Evolutionary conservation across 1,139 yeast species (phyloP).

Genomic region (Magnusiomyces paraingens): DNA sequence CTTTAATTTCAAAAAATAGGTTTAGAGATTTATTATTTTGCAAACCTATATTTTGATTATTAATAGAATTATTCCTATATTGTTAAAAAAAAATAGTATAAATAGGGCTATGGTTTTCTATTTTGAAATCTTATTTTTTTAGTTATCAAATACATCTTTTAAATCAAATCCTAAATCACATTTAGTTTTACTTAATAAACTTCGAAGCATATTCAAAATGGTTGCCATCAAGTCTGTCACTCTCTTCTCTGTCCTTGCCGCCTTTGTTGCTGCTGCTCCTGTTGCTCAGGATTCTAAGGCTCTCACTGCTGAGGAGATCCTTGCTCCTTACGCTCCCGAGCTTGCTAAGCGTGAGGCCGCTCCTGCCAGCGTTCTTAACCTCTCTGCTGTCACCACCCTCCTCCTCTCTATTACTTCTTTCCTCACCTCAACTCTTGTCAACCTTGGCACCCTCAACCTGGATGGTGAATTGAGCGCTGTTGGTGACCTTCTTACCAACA

Average conservation of each 20-base stretch:
- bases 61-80: too few relatives aligned
- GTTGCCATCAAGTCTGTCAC: constrained; percentile 12
- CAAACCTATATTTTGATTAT: too few relatives aligned
- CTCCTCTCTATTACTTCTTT: background rate
- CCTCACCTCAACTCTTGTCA: background rate
- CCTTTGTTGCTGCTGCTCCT: constrained; percentile 3
- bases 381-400: background rate
- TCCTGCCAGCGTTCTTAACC: background rate
- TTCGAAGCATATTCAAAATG: constrained; percentile 1
- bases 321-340: too few relatives aligned
- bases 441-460: background rate
- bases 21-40: too few relatives aligned
- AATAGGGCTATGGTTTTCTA: too few relatives aligned
- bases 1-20: too few relatives aligned
- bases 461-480: background rate
- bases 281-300: constrained; percentile 1
- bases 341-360: constrained; percentile 8
- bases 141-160: too few relatives aligned
- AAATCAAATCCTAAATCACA: too few relatives aligned
- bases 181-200: too few relatives aligned
- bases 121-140: too few relatives aligned
- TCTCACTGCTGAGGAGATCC: background rate
- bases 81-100: too few relatives aligned
- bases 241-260: constrained; percentile 6
- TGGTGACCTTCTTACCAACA: background rate